Conservation (phyloP, 768 basidiomycete species). For the Rhodotorula diobovata region DNA sequence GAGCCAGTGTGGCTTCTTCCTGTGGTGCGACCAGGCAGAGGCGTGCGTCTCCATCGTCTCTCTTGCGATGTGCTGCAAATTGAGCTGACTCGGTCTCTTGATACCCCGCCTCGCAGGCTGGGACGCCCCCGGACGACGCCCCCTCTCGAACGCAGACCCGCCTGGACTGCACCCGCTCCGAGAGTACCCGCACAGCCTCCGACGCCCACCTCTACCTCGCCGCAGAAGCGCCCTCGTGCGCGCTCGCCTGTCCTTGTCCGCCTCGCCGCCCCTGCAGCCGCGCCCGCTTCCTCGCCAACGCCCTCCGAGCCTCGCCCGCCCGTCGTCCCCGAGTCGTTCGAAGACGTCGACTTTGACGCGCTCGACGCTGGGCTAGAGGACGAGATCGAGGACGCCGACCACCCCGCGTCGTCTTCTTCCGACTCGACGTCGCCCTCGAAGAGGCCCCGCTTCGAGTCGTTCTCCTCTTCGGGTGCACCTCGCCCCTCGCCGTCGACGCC, state of each 20-base stretch:
- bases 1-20: conserved; percentile 10
- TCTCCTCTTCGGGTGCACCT: not conserved
- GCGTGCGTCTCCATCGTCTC: not conserved
- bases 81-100: not conserved
- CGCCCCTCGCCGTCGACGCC: not conserved
- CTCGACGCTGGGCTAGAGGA: not conserved
- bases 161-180: too few relatives aligned
- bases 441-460: conserved; percentile 3
- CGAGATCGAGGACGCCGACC: conserved; percentile 18
- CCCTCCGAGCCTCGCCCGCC: not conserved
- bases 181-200: not conserved
- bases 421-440: not conserved
- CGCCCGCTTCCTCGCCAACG: conserved; percentile 8
- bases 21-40: conserved; percentile 21
- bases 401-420: not conserved
- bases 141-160: not conserved
- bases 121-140: conserved; percentile 15
- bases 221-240: conserved; percentile 4
- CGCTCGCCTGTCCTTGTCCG: not conserved
- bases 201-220: not conserved
- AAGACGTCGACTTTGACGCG: conserved; percentile 9
- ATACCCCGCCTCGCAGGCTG: not conserved
- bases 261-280: not conserved
- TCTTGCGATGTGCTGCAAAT: too few relatives aligned
- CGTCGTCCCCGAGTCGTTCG: not conserved